Evolutionary conservation across 2,329 filamentous ascomycete species (phyloP).

Genomic region (Aureobasidium lini): DNA sequence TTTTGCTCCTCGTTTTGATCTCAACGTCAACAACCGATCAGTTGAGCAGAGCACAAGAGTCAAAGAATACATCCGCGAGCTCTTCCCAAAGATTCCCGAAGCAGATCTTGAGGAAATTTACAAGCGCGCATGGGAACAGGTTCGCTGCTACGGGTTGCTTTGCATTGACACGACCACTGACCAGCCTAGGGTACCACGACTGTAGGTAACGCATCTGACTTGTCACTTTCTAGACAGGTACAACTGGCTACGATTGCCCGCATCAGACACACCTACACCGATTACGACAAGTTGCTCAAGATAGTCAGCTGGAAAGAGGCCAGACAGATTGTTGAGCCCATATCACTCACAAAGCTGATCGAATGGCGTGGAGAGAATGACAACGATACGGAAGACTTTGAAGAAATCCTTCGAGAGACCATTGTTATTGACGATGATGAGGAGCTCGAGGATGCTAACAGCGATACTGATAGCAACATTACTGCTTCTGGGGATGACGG

Average conservation of each 20-base stretch:
- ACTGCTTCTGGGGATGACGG: not conserved
- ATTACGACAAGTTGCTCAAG: constrained; percentile 53
- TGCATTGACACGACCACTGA: constrained; percentile 18
- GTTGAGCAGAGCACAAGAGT: constrained; percentile 40
- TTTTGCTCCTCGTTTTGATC: constrained; percentile 10
- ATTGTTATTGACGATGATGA: constrained; percentile 57
- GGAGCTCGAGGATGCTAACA: constrained; percentile 20
- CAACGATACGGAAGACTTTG: constrained; percentile 44
- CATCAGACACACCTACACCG: constrained; percentile 55
- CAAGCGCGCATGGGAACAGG: constrained; percentile 53
- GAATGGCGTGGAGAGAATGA: constrained; percentile 57
- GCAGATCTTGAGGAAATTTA: constrained; percentile 51
- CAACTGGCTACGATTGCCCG: constrained; percentile 56
- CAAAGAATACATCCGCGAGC: constrained; percentile 50
- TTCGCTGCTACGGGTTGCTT: constrained; percentile 19
- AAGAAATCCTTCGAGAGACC: constrained; percentile 57
- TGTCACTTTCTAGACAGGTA: constrained; percentile 49
- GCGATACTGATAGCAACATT: not conserved
- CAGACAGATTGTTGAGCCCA: constrained; percentile 47
- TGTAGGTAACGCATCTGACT: constrained; percentile 49
- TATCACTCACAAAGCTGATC: constrained; percentile 49
- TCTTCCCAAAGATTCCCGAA: constrained; percentile 57
- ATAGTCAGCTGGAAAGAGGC: constrained; percentile 46
- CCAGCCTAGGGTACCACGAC: constrained; percentile 42
- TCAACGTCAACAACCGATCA: constrained; percentile 16